These are phyloP conservation scores for Aspergillus brunneoviolaceus DNA, from an alignment of 2,329 filamentous ascomycete genomes.

Conservation along the genomic window DNA sequence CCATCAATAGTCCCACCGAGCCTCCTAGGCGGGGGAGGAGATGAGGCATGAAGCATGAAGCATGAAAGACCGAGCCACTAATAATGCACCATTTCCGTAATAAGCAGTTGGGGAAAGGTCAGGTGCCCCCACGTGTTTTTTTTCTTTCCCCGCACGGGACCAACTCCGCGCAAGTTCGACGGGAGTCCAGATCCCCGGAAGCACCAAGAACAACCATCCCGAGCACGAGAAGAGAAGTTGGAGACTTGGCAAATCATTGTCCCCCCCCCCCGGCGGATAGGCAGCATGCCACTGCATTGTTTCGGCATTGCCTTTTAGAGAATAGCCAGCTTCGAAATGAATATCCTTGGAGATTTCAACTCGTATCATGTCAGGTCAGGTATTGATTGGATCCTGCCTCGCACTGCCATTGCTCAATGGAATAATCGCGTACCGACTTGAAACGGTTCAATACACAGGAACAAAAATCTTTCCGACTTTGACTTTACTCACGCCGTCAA, in stretches of 20 bases:
- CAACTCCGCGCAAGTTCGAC: background rate
- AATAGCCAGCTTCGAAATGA: background rate
- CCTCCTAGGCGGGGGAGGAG: background rate
- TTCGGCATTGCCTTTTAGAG: background rate
- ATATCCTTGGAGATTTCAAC: background rate
- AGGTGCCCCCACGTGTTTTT: background rate
- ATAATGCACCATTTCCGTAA: background rate
- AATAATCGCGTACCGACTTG: too few species aligned
- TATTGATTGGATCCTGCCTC: too few species aligned
- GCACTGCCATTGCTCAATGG: too few species aligned
- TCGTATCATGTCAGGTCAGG: background rate
- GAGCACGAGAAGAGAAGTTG: background rate
- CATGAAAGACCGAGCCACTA: too few species aligned
- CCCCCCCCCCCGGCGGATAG: background rate
- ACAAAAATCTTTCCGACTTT: background rate
- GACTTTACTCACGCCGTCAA: background rate
- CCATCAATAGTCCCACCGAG: background rate
- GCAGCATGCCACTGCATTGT: too few species aligned
- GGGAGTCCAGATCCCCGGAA: background rate
- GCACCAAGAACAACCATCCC: background rate
- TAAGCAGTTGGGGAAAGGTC: background rate
- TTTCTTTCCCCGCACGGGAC: background rate
- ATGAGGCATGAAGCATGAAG: too few species aligned
- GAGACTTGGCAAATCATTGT: background rate
- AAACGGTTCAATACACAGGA: too few species aligned